These are phyloP conservation scores for Schwanniomyces sp. DNA, from an alignment of 805 yeast species.

Conservation along the genomic window DNA sequence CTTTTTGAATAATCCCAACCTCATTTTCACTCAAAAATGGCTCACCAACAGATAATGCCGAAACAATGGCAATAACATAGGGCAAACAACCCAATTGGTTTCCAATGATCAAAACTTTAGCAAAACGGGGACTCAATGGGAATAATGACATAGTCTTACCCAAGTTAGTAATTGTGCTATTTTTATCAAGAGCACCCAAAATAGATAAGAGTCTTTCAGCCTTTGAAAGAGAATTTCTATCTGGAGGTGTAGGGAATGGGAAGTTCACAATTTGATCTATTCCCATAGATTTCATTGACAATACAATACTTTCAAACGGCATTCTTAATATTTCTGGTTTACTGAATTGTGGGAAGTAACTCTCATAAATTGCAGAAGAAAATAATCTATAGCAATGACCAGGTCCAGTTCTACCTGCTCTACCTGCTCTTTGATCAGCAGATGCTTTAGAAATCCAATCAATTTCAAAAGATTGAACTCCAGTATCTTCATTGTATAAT, in stretches of 20 bases:
- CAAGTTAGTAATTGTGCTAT: conserved; percentile 63
- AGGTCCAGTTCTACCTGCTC: conserved; percentile 99
- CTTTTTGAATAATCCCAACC: conserved; percentile 48
- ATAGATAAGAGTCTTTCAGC: conserved; percentile 69
- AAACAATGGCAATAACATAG: conserved; percentile 86
- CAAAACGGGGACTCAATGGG: conserved; percentile 91
- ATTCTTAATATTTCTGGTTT: conserved; percentile 88
- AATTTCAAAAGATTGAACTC: conserved; percentile 89
- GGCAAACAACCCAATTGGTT: conserved; percentile 85
- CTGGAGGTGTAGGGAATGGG: conserved; percentile 96
- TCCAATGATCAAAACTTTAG: conserved; percentile 85
- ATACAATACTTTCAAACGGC: conserved; percentile 96
- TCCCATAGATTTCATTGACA: conserved; percentile 97
- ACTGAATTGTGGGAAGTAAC: conserved; percentile 78
- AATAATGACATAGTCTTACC: conserved; percentile 87
- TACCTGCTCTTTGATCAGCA: conserved; percentile 91
- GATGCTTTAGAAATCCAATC: conserved; percentile 95
- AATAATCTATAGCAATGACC: conserved; percentile 93
- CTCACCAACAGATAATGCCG: conserved; percentile 91
- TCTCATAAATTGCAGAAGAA: conserved; percentile 92
- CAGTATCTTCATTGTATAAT: conserved; percentile 74
- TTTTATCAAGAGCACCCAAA: conserved; percentile 73
- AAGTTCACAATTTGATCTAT: conserved; percentile 86
- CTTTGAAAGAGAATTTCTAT: conserved; percentile 51
- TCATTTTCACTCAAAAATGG: conserved; percentile 80